Conservation (phyloP, 1,284 basidiomycete species). For the Apiotrichum akiyoshidainum region DNA sequence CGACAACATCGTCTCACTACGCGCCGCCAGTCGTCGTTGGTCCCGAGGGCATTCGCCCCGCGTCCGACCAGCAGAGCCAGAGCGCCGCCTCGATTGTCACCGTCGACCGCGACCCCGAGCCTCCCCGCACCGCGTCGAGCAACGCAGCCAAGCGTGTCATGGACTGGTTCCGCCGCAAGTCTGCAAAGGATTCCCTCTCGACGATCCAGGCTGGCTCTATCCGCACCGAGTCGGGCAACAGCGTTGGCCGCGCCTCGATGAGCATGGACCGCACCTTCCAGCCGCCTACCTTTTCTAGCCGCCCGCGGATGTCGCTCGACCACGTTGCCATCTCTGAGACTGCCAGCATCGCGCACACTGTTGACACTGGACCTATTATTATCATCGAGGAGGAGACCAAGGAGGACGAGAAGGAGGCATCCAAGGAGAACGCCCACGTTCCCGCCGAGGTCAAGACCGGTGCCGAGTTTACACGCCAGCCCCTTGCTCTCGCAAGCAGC, state of each 20-base stretch:
- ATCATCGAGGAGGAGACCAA: slow-evolving; percentile 12
- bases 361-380: slow-evolving; percentile 16
- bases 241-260: neutral
- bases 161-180: slow-evolving; percentile 62
- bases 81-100: slow-evolving; percentile 40
- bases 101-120: slow-evolving; percentile 31
- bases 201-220: slow-evolving; percentile 27
- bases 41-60: slow-evolving; percentile 24
- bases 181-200: slow-evolving; percentile 47
- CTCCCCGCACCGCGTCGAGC: slow-evolving; percentile 47
- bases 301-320: slow-evolving; percentile 7
- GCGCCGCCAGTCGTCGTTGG: slow-evolving; percentile 19
- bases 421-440: neutral
- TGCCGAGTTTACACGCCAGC: slow-evolving; percentile 6
- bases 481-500: slow-evolving; percentile 17
- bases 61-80: slow-evolving; percentile 24
- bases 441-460: neutral
- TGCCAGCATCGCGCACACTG: slow-evolving; percentile 24
- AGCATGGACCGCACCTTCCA: slow-evolving; percentile 1
- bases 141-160: slow-evolving; percentile 61
- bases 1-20: slow-evolving; percentile 7
- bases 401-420: neutral
- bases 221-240: slow-evolving; percentile 20
- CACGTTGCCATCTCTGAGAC: slow-evolving; percentile 1
- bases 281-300: neutral